These are phyloP conservation scores for Heimioporus sp. DNA, from an alignment of 768 basidiomycete genomes.

Conservation along the genomic window DNA sequence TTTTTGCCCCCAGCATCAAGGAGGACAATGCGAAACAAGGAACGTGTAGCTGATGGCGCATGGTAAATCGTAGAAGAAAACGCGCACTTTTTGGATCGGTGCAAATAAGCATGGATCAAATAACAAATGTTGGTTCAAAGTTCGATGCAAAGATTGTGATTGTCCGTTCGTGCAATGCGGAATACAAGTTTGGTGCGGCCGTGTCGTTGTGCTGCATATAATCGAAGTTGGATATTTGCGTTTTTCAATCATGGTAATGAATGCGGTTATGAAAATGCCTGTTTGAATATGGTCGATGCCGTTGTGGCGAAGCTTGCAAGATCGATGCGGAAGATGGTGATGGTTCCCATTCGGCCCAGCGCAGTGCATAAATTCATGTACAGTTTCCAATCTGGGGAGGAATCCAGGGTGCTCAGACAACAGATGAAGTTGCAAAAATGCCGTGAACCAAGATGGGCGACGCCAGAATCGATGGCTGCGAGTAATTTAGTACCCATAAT, in stretches of 20 bases:
- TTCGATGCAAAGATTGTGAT: conserved; percentile 37
- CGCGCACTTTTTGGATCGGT: conserved; percentile 27
- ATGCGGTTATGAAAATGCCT: conserved; percentile 25
- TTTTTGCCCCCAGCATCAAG: conserved; percentile 20
- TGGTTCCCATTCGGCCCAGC: conserved; percentile 16
- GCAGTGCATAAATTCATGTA: conserved; percentile 22
- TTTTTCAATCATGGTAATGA: conserved; percentile 20
- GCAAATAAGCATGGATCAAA: conserved; percentile 36
- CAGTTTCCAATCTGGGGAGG: conserved; percentile 22
- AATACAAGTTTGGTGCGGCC: conserved; percentile 19
- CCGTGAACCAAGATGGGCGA: conserved; percentile 28
- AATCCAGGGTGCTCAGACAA: conserved; percentile 14
- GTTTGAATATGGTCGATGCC: conserved; percentile 20
- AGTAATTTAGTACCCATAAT: conserved; percentile 52
- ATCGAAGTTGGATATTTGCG: conserved; percentile 26
- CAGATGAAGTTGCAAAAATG: conserved; percentile 25
- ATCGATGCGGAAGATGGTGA: conserved; percentile 31
- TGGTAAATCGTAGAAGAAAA: conserved; percentile 30
- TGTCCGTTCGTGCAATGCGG: conserved; percentile 25
- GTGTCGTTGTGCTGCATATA: conserved; percentile 16
- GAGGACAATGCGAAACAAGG: conserved; percentile 19
- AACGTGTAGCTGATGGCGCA: conserved; percentile 24
- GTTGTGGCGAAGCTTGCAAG: conserved; percentile 24
- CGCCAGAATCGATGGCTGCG: conserved; percentile 11
- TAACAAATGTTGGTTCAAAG: conserved; percentile 25